Conservation (phyloP, 2,329 filamentous ascomycete species). For the Chrysoporthe deuterocubensis region DNA sequence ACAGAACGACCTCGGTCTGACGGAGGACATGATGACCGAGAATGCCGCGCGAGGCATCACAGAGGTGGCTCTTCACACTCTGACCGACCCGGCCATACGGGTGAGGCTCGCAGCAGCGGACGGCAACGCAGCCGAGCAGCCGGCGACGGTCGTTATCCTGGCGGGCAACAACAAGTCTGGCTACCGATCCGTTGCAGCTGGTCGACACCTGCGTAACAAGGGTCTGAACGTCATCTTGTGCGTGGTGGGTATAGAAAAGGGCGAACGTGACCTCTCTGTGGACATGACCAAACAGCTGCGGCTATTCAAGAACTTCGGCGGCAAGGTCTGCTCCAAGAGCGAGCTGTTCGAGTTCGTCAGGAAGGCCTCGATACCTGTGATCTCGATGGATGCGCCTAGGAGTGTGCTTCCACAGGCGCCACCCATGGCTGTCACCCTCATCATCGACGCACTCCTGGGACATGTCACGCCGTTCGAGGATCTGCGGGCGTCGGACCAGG, state of each 20-base stretch:
- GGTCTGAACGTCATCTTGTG: conserved; percentile 81
- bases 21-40: conserved; percentile 88
- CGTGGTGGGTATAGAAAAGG: conserved; percentile 81
- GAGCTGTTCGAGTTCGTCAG: conserved; percentile 65
- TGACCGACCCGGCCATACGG: conserved; percentile 65
- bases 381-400: conserved; percentile 43
- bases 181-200: conserved; percentile 81
- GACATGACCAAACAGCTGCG: conserved; percentile 80
- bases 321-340: conserved; percentile 66
- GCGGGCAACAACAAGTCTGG: conserved; percentile 95
- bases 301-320: conserved; percentile 82
- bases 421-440: conserved; percentile 72
- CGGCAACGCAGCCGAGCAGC: conserved; percentile 28
- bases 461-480: conserved; percentile 89
- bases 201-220: conserved; percentile 83
- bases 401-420: conserved; percentile 48
- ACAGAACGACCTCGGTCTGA: conserved; percentile 82
- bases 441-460: conserved; percentile 87
- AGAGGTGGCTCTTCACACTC: conserved; percentile 74
- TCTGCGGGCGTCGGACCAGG: conserved; percentile 79
- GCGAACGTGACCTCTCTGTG: conserved; percentile 78
- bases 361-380: conserved; percentile 46
- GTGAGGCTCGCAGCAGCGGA: conserved; percentile 52
- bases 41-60: conserved; percentile 89
- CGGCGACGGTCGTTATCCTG: conserved; percentile 68